Evolutionary conservation across 495 filamentous ascomycete genomes (phyloP).

Genomic region (Echria macrotheca): DNA sequence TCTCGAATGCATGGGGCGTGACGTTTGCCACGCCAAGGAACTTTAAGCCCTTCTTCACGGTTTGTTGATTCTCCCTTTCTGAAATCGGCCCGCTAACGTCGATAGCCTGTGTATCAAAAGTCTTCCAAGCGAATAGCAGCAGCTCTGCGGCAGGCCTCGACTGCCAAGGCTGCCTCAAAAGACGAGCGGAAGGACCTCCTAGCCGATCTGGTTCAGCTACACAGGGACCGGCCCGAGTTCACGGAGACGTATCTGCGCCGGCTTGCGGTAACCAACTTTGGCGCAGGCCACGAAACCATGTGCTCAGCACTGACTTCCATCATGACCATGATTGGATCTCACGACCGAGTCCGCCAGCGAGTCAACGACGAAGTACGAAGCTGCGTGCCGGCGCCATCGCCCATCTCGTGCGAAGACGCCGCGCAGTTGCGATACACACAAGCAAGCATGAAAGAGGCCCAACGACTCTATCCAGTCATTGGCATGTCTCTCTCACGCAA

Average conservation of each 20-base stretch:
- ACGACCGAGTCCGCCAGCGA: slow-evolving; percentile 16
- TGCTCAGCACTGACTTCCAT: slow-evolving; percentile 39
- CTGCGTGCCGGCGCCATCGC: not conserved
- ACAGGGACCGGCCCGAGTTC: slow-evolving; percentile 28
- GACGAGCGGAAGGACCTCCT: slow-evolving; percentile 25
- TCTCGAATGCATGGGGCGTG: slow-evolving; percentile 24
- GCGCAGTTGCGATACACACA: slow-evolving; percentile 46
- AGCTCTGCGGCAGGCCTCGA: slow-evolving; percentile 11
- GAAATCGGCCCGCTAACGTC: not conserved
- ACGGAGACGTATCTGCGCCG: slow-evolving; percentile 38
- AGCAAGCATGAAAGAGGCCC: slow-evolving; percentile 57
- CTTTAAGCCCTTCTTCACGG: slow-evolving; percentile 35
- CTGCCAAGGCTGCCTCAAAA: not conserved
- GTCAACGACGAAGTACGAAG: slow-evolving; percentile 24
- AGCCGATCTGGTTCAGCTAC: slow-evolving; percentile 32
- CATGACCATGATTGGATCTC: slow-evolving; percentile 30
- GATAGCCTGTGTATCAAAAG: slow-evolving; percentile 28
- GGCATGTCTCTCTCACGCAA: slow-evolving; percentile 52
- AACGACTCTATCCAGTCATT: slow-evolving; percentile 55
- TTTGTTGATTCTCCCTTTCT: slow-evolving; percentile 4
- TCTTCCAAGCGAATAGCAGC: slow-evolving; percentile 19
- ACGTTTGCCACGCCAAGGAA: slow-evolving; percentile 24
- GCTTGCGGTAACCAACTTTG: slow-evolving; percentile 44
- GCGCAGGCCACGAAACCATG: slow-evolving; percentile 44
- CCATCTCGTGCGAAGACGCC: slow-evolving; percentile 1